These are phyloP conservation scores for Colletotrichum sp. DNA, from an alignment of 2,329 filamentous ascomycete species.

Conservation along the genomic window DNA sequence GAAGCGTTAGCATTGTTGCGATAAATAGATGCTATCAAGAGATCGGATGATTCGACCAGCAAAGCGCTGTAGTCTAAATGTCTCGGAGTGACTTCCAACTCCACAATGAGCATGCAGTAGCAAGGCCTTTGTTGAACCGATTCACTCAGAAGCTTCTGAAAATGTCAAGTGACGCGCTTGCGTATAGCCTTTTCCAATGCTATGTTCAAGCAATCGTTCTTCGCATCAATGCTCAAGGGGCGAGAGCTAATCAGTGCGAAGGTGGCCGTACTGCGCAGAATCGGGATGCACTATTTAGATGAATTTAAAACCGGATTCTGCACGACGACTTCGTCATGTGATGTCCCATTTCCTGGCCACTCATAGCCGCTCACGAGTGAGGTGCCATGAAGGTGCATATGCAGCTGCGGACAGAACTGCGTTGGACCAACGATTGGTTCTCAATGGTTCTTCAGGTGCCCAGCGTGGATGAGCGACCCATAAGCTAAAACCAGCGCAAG, in stretches of 20 bases:
- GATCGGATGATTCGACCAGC: fast-evolving
- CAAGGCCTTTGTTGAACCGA: not conserved
- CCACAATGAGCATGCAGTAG: fast-evolving
- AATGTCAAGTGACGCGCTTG: not conserved
- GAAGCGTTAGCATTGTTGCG: fast-evolving
- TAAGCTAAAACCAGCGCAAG: fast-evolving
- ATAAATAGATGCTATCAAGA: fast-evolving
- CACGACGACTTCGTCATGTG: not conserved
- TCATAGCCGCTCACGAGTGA: not conserved
- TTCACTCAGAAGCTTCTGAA: not conserved
- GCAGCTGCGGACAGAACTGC: not conserved
- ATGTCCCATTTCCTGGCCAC: not conserved
- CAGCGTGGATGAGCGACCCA: not conserved
- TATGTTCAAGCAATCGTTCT: not conserved
- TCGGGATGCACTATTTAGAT: fast-evolving
- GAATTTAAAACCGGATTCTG: fast-evolving
- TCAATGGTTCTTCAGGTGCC: fast-evolving
- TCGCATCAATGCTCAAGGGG: not conserved
- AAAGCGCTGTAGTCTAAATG: no score
- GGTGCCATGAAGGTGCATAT: not conserved
- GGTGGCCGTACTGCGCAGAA: not conserved
- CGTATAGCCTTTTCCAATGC: fast-evolving
- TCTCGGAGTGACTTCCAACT: no score
- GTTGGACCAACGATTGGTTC: not conserved
- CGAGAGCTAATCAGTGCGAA: not conserved